Base-by-base conservation (phyloP, 306 rosid species). In the Gleditsia sinensis region DNA sequence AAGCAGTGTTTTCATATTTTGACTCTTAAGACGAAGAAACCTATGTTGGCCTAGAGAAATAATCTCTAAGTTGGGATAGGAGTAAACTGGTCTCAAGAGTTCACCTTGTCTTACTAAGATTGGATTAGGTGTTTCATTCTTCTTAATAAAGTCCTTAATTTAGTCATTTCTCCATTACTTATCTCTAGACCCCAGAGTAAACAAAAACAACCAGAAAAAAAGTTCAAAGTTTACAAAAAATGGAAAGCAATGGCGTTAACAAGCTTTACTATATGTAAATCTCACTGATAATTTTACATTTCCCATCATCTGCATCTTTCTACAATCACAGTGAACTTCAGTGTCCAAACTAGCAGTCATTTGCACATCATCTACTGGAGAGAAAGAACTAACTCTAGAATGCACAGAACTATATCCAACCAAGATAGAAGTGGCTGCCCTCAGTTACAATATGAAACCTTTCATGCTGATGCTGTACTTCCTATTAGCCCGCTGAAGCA, bases 341-440 rank as follows among this genome's bases (percentile, higher is more conserved):
- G 25, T 34, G n/a, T 59, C 3, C 57, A 17, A n/a, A 65, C 57
- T 16, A 45, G 30, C 27, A 25, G 40, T 8, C 16, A 79, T 61
- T 65, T 43, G 20, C 68, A 40, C 56, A 72, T 28, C n/a, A 81
- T 75, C 67, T 30, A 68, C 70, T 56, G 21, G 17, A 51, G 16
- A 23, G 53, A 65, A 27, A n/a, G 16, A 56, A 73, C 54, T 17
- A 55, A 48, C 30, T 10, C 82, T 58, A 58, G 9, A 68, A 50
- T 75, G 71, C 76, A 62, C 71, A 79, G 28, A 37, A 72, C 69
- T 59, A 63, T 63, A 64, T 74, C 66, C 74, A 70, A 34, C 69
- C 64, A 61, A n/a, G n/a, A 28, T 51, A 14, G 33, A 33, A 74
- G 58, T 32, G 42, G 61, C 55, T 30, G 4, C 49, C 33, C n/a